phyloP scores from a whole-genome alignment of 306 rosid genomes.

The Fagus sylvatica region DNA sequence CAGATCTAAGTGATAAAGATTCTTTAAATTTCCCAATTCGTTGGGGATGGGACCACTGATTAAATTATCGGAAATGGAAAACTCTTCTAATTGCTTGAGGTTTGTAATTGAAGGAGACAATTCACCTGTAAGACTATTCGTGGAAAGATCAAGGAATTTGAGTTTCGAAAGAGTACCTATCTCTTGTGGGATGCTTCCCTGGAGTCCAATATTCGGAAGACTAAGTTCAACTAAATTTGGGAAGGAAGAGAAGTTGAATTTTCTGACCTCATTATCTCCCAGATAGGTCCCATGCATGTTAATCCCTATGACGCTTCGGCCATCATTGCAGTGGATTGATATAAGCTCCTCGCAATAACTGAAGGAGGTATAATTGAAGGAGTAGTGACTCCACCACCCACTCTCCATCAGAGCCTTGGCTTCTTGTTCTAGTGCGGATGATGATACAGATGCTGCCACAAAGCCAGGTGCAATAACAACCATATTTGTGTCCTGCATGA shows the following conservation, averaged over 20 bases:
- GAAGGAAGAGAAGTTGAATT: background rate
- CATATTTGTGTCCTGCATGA: background rate
- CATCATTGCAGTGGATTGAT: background rate
- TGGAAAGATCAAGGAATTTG: background rate
- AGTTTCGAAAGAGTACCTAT: slow-evolving; percentile 1
- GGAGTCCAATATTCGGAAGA: background rate
- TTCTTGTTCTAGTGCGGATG: background rate
- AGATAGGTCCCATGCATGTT: fast-evolving
- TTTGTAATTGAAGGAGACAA: background rate
- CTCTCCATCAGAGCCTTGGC: background rate
- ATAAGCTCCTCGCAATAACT: background rate
- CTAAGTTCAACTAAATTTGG: background rate
- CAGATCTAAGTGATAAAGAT: background rate
- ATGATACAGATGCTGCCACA: background rate
- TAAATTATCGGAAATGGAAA: background rate
- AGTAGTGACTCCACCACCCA: background rate
- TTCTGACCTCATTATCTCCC: background rate
- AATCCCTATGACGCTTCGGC: background rate
- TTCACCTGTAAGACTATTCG: background rate
- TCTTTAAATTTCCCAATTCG: background rate
- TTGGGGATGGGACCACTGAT: background rate
- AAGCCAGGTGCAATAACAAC: background rate
- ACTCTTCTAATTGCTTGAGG: background rate
- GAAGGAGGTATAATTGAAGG: background rate
- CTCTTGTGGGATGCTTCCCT: background rate